Evolutionary conservation across 345 rosid species (phyloP), one percentile per base, ranked within the genome.

Genomic region (Pistacia vera): DNA sequence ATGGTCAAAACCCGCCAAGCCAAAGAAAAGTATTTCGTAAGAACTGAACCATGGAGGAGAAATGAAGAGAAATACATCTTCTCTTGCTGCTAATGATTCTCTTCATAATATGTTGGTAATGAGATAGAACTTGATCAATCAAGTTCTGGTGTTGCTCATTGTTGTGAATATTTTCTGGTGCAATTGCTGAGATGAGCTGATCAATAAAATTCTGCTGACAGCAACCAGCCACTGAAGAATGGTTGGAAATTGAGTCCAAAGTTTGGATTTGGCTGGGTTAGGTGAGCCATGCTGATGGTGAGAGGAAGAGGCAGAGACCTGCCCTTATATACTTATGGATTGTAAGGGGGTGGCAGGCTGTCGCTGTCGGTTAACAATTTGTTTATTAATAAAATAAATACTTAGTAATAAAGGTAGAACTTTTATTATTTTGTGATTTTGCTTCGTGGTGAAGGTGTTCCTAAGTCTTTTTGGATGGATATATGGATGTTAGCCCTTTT

Each of bases 1-100:
- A 68, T 11, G 88, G 88, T 46, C 78, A 81, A 74, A 83, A 84
- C 56, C 77, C 87, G 41, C 83, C 83, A 28, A 84, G 30, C 84
- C 92, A 85, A 16, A 80, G 79, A 46, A 85, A 57, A 5, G 78
- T 46, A 30, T 79, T 68, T 83, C 89, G 52, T 77, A 67, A 28
- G 82, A 35, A 60, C 73, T 84, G 51, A 88, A 73, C 89, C 89
- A 86, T 4, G 88, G 89, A 0, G 86, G 85, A 16, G 86, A 62
- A 41, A 79, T 30, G 2, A 30, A 30, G 33, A 30, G 33, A 30
- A 30, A 30, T 30, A 30, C 33, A 30, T 30, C 33, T 30, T 30
- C 33, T 30, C 51, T 66, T 0, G 81, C 81, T 2, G 66, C 72
- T 22, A 1, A 75, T 3, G 63, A 56, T 83, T 85, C 80, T 81